Conservation (phyloP, 208 protist genomes). For the Crithidia mellificae region DNA sequence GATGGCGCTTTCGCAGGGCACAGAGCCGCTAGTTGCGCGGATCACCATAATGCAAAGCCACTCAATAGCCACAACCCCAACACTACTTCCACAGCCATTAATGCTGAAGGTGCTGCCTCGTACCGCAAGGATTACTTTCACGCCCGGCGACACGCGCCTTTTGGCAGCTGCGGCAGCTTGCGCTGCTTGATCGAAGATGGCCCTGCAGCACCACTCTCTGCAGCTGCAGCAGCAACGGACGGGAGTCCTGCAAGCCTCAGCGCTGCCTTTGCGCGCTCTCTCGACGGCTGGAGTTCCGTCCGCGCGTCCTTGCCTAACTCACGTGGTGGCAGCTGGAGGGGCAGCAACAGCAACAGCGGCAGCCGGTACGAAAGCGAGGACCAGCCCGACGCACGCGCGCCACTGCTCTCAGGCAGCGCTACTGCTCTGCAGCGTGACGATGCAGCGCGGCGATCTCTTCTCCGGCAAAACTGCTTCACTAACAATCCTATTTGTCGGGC, state of each 20-base stretch:
- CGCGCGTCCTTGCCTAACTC: constrained; percentile 4
- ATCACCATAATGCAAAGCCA: background rate
- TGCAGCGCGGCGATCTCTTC: background rate
- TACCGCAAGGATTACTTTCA: background rate
- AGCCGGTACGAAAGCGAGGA: background rate
- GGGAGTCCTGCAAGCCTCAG: background rate
- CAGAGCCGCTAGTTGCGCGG: background rate
- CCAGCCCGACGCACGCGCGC: background rate
- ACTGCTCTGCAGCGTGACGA: background rate
- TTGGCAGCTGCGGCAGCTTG: constrained; percentile 22
- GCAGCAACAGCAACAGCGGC: no score
- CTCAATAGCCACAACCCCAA: no score
- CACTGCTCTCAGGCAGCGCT: background rate
- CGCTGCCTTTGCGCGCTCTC: background rate
- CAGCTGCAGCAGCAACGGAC: background rate
- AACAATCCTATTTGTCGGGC: background rate
- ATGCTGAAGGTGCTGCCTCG: no score
- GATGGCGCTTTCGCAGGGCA: no score
- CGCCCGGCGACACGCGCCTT: constrained; percentile 6
- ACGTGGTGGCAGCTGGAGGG: no score
- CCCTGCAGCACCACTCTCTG: background rate
- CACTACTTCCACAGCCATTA: no score
- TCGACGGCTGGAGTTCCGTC: background rate
- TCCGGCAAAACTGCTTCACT: background rate
- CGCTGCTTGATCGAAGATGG: constrained; percentile 6